A percentile compares a stretch with the other conserved stretches of the same genome.
Evolutionary conservation across 345 rosid species (phyloP).

Genomic region (Eucalyptus regnans): DNA sequence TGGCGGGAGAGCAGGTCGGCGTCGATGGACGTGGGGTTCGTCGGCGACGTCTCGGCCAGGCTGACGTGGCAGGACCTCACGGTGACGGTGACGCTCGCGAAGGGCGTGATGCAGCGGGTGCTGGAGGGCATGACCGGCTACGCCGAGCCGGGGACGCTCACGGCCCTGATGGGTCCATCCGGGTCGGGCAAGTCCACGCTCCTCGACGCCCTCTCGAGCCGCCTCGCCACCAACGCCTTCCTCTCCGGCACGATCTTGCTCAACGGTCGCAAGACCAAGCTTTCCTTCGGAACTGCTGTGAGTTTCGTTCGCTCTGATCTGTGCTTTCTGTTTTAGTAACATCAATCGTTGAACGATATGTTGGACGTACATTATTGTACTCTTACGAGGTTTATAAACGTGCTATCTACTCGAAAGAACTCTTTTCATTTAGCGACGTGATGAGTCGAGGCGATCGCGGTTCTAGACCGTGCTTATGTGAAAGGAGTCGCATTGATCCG

Average conservation of each 20-base stretch:
- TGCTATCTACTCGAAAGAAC: background rate
- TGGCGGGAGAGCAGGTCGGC: background rate
- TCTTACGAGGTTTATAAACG: background rate
- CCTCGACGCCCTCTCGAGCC: slow-evolving; percentile 92
- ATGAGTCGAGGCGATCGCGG: background rate
- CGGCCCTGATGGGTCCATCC: slow-evolving; percentile 98
- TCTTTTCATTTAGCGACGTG: background rate
- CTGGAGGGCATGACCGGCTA: slow-evolving; percentile 81
- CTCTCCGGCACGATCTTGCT: slow-evolving; percentile 86
- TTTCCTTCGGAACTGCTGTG: slow-evolving; percentile 90
- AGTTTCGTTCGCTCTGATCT: slow-evolving; percentile 7
- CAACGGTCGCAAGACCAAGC: slow-evolving; percentile 89
- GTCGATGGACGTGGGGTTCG: slow-evolving; percentile 25
- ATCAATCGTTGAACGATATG: background rate
- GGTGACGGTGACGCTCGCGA: slow-evolving; percentile 63
- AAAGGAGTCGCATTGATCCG: background rate
- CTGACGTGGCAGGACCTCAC: slow-evolving; percentile 94
- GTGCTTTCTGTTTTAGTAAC: background rate
- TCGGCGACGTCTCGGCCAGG: slow-evolving; percentile 87
- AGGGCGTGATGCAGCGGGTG: slow-evolving; percentile 70
- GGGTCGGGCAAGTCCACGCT: slow-evolving; percentile 94
- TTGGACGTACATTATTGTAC: background rate
- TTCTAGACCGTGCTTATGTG: background rate
- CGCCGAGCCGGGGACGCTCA: slow-evolving; percentile 80
- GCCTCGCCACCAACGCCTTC: slow-evolving; percentile 88